These are phyloP conservation scores for Ogataea zsoltii DNA, from an alignment of 805 yeast genomes.

Conservation along the genomic window DNA sequence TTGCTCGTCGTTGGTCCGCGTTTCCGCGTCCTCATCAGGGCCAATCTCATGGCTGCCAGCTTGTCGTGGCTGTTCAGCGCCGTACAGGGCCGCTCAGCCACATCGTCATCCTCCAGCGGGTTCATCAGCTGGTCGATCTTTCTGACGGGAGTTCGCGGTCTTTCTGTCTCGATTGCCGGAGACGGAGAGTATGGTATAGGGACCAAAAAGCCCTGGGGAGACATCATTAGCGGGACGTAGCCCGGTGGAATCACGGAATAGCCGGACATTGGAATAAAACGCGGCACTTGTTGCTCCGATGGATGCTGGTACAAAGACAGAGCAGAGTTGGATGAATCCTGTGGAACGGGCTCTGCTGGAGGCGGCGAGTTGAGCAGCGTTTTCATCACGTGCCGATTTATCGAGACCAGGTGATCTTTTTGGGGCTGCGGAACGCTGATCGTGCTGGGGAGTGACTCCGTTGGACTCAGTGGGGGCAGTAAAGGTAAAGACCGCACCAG, in stretches of 20 bases:
- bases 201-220: slow-evolving; percentile 31
- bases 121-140: slow-evolving; percentile 19
- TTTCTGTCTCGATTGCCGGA: slow-evolving; percentile 8
- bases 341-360: slow-evolving; percentile 6
- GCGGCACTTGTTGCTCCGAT: slow-evolving; percentile 16
- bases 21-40: slow-evolving; percentile 6
- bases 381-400: slow-evolving; percentile 20
- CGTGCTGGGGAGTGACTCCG: not conserved
- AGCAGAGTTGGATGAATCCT: not conserved
- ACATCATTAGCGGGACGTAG: slow-evolving; percentile 32
- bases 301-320: slow-evolving; percentile 4
- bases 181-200: slow-evolving; percentile 29
- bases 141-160: slow-evolving; percentile 9
- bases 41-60: slow-evolving; percentile 16
- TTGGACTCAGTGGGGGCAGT: not conserved
- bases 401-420: slow-evolving; percentile 15
- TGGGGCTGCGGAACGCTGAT: slow-evolving; percentile 16
- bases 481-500: not conserved
- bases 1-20: not conserved
- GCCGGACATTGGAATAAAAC: slow-evolving; percentile 25
- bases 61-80: slow-evolving; percentile 9
- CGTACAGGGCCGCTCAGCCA: no score
- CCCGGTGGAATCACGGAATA: slow-evolving; percentile 30
- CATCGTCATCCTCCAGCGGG: slow-evolving; percentile 10
- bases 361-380: slow-evolving; percentile 13